Conservation (phyloP, 371 early-diverging fungal species). For the Parasitella parasitica region DNA sequence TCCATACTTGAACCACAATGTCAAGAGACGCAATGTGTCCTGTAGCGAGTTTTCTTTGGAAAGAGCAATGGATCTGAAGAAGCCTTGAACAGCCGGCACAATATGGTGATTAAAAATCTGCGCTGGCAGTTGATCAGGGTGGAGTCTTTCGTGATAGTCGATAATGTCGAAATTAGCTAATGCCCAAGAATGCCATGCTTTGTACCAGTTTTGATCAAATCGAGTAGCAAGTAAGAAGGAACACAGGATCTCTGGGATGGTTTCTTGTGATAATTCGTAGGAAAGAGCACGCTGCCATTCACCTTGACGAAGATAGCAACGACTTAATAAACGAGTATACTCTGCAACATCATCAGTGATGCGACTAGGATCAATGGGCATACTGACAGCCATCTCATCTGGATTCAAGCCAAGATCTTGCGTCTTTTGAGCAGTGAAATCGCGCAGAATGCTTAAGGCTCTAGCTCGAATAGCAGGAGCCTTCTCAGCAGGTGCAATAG, state of each 20-base stretch:
- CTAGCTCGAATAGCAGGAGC: constrained; percentile 56
- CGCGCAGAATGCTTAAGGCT: constrained; percentile 60
- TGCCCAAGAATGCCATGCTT: constrained; percentile 99
- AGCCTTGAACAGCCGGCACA: constrained; percentile 78
- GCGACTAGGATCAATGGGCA: constrained; percentile 52
- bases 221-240: constrained; percentile 89
- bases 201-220: constrained; percentile 94
- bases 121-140: constrained; percentile 53
- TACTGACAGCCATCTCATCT: constrained; percentile 57
- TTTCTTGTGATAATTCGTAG: constrained; percentile 74
- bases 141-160: constrained; percentile 67
- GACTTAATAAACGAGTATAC: constrained; percentile 71
- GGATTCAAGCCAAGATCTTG: constrained; percentile 59
- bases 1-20: constrained; percentile 97
- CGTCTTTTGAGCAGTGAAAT: constrained; percentile 64
- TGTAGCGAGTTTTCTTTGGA: constrained; percentile 92
- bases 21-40: constrained; percentile 93
- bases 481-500: constrained; percentile 36
- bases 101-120: constrained; percentile 63
- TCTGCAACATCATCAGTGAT: constrained; percentile 53
- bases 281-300: constrained; percentile 89
- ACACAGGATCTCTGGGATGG: constrained; percentile 78
- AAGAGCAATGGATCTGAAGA: constrained; percentile 93
- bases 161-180: constrained; percentile 93
- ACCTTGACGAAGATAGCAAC: constrained; percentile 91